Percentiles rank a stretch among this genome's conserved stretches.
phyloP scores from a whole-genome alignment of 345 rosid genomes.

The Lagerstroemia speciosa region DNA sequence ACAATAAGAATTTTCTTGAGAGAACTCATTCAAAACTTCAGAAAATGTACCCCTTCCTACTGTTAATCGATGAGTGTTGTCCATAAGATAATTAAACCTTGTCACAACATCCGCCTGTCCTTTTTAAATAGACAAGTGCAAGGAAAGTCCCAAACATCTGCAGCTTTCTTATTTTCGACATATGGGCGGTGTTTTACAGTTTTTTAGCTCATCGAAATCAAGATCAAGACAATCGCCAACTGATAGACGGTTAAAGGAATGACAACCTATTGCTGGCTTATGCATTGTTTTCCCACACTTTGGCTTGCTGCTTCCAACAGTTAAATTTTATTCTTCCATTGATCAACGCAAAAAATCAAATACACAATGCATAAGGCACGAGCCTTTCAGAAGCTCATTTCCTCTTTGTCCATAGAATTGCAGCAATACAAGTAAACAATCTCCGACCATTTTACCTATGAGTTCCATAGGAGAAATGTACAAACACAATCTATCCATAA shows the following conservation, averaged over 20 bases:
- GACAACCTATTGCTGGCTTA: too few relatives aligned
- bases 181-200: too few relatives aligned
- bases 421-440: neutral
- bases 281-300: too few relatives aligned
- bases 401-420: neutral
- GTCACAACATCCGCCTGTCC: too few relatives aligned
- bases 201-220: too few relatives aligned
- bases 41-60: neutral
- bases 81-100: too few relatives aligned
- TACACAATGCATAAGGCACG: neutral
- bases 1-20: too few relatives aligned
- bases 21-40: too few relatives aligned
- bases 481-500: neutral
- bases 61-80: too few relatives aligned
- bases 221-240: neutral
- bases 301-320: neutral
- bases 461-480: neutral
- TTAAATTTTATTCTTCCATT: neutral
- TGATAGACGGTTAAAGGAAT: neutral
- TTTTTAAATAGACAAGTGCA: too few relatives aligned
- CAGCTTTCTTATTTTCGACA: too few relatives aligned
- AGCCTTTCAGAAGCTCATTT: neutral
- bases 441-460: neutral
- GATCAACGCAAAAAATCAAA: neutral
- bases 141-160: too few relatives aligned